Base-by-base conservation (phyloP, 352 stramenopile species). In the Pythium apleroticum region DNA sequence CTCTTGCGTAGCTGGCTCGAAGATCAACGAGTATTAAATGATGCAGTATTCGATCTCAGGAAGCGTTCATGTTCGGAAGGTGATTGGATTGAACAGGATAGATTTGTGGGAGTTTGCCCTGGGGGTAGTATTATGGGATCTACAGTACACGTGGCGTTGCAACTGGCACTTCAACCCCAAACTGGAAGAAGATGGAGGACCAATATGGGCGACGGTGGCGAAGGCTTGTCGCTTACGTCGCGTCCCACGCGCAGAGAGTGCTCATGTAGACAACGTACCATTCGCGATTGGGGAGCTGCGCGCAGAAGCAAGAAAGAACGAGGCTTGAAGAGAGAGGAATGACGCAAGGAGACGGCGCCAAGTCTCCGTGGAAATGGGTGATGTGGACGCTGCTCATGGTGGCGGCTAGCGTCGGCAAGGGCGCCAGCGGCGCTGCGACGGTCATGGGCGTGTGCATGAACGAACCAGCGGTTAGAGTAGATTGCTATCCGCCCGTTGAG, bases 401-500 rank as follows among this genome's bases (percentile, higher is more conserved):
- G 39, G 20, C 27, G 6, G 27, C 43, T 12, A 50, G n/a, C 43
- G 20, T 15, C 10, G 11, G n/a, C 8, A 17, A 46, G 22, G 19
- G 52, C 17, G 17, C 3, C 12, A 10, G 11, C 5, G n/a, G 20
- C 6, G 43, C 43, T 17, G 9, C n/a, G 11, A 17, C 19, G 7
- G 28, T 75, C n/a, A 60, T 68, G 48, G 58, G 49, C 0, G 55
- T 72, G 22, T 84, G 75, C 30, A 57, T 50, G 10, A 64, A 67
- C 45, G 68, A 81, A 46, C 71, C 77, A 0, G 37, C 25, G 5
- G 45, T 68, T 3, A 82, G 82, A 8, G 65, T 93, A 48, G 80
- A 95, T 65, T 96, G 86, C 63, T 95, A 93, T 60, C 86, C 86
- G 24, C 63, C 72, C 11, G 65, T 71, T 15, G 30, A 68, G 11